phyloP scores from a whole-genome alignment of 2,329 filamentous ascomycete species.

The Verticillium zaregamsianum region DNA sequence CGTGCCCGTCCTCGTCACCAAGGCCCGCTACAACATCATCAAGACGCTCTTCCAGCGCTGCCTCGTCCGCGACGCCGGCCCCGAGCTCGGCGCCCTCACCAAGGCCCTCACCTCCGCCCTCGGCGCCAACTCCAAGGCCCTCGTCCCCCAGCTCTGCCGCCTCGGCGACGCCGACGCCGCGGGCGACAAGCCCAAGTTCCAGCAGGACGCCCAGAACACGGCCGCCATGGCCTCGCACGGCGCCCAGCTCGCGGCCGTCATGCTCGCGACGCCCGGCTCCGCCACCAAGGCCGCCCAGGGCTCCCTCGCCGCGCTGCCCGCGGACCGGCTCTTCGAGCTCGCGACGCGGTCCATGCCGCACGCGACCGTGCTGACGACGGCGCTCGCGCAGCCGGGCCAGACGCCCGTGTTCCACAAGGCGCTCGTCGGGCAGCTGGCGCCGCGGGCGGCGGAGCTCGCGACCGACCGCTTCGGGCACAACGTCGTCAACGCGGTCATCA shows the following conservation, averaged over 20 bases:
- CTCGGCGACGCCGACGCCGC: conserved; percentile 30
- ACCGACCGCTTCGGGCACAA: conserved; percentile 47
- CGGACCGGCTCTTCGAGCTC: conserved; percentile 56
- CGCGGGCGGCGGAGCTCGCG: conserved; percentile 41
- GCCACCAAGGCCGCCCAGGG: conserved; percentile 69
- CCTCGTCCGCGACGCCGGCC: conserved; percentile 57
- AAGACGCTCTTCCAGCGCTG: conserved; percentile 82
- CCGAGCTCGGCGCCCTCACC: conserved; percentile 44
- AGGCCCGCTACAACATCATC: conserved; percentile 74
- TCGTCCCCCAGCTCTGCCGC: conserved; percentile 46
- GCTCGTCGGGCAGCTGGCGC: conserved; percentile 42
- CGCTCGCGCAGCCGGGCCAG: conserved; percentile 37
- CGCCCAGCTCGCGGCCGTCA: conserved; percentile 73
- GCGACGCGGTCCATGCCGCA: conserved; percentile 52
- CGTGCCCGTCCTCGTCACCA: conserved; percentile 67
- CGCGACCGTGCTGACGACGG: conserved; percentile 45
- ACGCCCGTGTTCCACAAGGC: conserved; percentile 53
- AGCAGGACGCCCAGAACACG: conserved; percentile 51
- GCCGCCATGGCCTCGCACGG: conserved; percentile 61
- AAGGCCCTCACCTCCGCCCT: conserved; percentile 44
- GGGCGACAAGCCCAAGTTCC: conserved; percentile 23
- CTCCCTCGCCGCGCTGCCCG: conserved; percentile 57
- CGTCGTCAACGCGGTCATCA: conserved; percentile 44
- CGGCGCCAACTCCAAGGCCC: conserved; percentile 39
- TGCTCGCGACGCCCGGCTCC: conserved; percentile 69